Evolutionary conservation across 345 rosid genomes (phyloP), one percentile per base, ranked within the genome.

Genomic region (Salix viminalis): DNA sequence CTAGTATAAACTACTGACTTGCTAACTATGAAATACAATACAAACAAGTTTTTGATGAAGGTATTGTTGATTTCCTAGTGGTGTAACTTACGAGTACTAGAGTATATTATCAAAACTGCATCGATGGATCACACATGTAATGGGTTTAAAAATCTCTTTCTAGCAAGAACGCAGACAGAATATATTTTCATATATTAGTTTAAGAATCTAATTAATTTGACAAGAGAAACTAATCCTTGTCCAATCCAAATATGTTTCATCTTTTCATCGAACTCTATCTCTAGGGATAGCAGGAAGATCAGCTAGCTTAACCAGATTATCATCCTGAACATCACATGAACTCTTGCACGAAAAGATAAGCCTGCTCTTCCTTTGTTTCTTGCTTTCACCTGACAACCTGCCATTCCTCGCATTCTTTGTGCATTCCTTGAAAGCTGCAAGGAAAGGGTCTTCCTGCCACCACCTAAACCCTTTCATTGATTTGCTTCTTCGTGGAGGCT

Each of bases 371-470:
- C 75, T 82, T 32, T 34, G 36, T 68, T 69, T 83, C 78, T 77
- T 79, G 18, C 67, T 69, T 11, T 72, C 81, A 21, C 77, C 16
- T 30, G 23, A 7, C 56, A 58, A 24, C 82, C 78, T 71, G 32
- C 16, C 58, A 28, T 60, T 74, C 13, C 54, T 50, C 11, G 15
- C 58, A 30, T 65, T 81, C 74, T 84, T 91, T 24, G 89, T 88
- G 85, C 95, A 91, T 79, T 88, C 89, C 83, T 88, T 89, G 69
- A 83, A 89, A 44, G 95, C 95, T 9, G 80, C 88, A 24, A 89
- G 80, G 67, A 91, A 91, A 30, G 95, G 95, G 76, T 90, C 94
- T 30, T 87, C 82, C 30, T 77, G 82, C 87, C 76, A 82, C 85
- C 85, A 74, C 71, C 81, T 69, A 13, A 83, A 69, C 15, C 85